Conservation (phyloP, 2,329 filamentous ascomycete species). For the Nemania diffusa region DNA sequence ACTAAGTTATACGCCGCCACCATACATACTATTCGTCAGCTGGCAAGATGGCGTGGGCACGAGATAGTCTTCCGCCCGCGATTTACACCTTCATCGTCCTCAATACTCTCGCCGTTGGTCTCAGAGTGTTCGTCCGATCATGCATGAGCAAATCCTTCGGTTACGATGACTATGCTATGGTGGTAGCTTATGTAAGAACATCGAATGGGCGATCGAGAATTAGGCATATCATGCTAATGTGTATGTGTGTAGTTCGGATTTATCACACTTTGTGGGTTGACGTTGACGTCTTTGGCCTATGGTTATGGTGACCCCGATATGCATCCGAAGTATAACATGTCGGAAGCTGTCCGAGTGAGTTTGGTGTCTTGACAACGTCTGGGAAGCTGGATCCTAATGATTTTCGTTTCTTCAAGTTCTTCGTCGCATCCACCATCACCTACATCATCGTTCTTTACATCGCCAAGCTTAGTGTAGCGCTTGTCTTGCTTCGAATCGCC, state of each 20-base stretch:
- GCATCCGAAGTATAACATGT: slow-evolving; percentile 21
- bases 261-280: slow-evolving; percentile 33
- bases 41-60: slow-evolving; percentile 37
- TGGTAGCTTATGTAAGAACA: slow-evolving; percentile 35
- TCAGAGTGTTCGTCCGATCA: slow-evolving; percentile 35
- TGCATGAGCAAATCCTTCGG: slow-evolving; percentile 39
- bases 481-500: slow-evolving; percentile 37
- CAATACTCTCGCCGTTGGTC: slow-evolving; percentile 33
- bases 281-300: slow-evolving; percentile 29
- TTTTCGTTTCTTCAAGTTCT: slow-evolving; percentile 23
- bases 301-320: slow-evolving; percentile 31
- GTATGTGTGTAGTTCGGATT: slow-evolving; percentile 26
- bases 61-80: slow-evolving; percentile 37
- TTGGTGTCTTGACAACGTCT: background rate
- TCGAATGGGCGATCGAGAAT: no score
- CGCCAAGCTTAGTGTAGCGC: slow-evolving; percentile 37
- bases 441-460: slow-evolving; percentile 38
- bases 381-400: slow-evolving; percentile 7
- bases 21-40: slow-evolving; percentile 20
- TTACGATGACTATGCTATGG: slow-evolving; percentile 38
- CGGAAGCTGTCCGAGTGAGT: slow-evolving; percentile 33
- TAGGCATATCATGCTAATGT: no score
- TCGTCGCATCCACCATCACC: slow-evolving; percentile 35
- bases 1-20: slow-evolving; percentile 14
- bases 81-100: slow-evolving; percentile 37